A percentile compares a stretch with the other conserved stretches of the same genome.
Conservation (phyloP, 768 basidiomycete genomes). For the Collybiopsis luxurians region DNA sequence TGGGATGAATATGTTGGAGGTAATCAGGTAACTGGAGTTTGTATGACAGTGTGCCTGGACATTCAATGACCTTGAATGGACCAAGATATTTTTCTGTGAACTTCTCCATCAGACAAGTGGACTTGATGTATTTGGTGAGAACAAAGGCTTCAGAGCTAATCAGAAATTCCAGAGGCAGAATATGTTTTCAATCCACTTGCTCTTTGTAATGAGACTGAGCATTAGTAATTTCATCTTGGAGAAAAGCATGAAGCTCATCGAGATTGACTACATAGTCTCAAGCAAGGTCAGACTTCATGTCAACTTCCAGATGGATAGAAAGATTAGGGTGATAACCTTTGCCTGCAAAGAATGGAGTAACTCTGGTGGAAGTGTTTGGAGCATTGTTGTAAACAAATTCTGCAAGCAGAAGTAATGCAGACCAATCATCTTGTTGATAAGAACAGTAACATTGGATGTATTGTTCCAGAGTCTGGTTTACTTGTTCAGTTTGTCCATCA, state of each 20-base stretch:
- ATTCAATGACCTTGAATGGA: too few species aligned
- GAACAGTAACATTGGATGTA: slow-evolving; percentile 20
- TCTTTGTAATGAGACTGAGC: slow-evolving; percentile 13
- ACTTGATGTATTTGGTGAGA: too few species aligned
- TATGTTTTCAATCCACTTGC: too few species aligned
- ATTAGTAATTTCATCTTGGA: slow-evolving; percentile 13
- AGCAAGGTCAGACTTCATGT: slow-evolving; percentile 13
- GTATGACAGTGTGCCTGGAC: too few species aligned
- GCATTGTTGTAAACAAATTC: slow-evolving; percentile 28
- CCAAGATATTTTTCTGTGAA: too few species aligned
- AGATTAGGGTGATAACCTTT: slow-evolving; percentile 23
- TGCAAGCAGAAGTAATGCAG: slow-evolving; percentile 16
- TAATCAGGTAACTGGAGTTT: too few species aligned
- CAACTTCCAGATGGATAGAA: slow-evolving; percentile 13
- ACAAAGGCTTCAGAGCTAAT: too few species aligned
- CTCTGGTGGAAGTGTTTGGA: slow-evolving; percentile 18
- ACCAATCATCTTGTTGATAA: slow-evolving; percentile 26
- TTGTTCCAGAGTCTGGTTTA: too few species aligned
- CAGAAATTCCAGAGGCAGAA: too few species aligned
- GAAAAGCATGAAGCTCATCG: slow-evolving; percentile 15
- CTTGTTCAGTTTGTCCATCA: slow-evolving; percentile 18
- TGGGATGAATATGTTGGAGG: not conserved
- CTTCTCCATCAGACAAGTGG: too few species aligned
- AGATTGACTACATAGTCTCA: slow-evolving; percentile 16
- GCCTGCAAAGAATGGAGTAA: slow-evolving; percentile 27